Conservation (phyloP, 1,284 basidiomycete species). For the Taiwanofungus camphoratus region DNA sequence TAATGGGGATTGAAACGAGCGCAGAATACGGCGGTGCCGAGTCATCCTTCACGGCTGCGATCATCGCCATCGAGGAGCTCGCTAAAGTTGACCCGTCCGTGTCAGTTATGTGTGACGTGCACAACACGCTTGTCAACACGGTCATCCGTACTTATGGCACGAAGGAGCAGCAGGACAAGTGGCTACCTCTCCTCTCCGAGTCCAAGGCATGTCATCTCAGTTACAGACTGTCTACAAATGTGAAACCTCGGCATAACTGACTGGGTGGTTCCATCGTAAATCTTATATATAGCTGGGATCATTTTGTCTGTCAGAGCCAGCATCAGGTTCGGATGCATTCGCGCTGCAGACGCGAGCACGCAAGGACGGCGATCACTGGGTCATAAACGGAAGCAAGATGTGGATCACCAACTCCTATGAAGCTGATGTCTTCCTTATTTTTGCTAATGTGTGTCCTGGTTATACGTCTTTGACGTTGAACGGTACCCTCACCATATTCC, state of each 20-base stretch:
- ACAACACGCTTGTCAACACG: conserved; percentile 98
- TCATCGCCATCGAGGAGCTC: conserved; percentile 96
- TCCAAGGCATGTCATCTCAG: conserved; percentile 51
- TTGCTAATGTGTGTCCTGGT: conserved; percentile 77
- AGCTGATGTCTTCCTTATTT: conserved; percentile 91
- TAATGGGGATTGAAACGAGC: conserved; percentile 96
- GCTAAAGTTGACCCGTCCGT: conserved; percentile 96
- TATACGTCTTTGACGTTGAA: background rate
- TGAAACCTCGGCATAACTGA: no score
- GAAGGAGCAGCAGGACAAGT: conserved; percentile 83
- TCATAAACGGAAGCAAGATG: conserved; percentile 96
- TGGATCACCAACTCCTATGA: conserved; percentile 99
- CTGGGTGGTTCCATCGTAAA: no score
- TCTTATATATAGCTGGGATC: conserved; percentile 74
- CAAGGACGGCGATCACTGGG: conserved; percentile 80
- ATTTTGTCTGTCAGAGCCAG: conserved; percentile 93
- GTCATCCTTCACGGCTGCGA: conserved; percentile 90
- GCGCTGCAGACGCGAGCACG: conserved; percentile 90
- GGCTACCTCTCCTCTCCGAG: conserved; percentile 80
- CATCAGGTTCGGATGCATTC: conserved; percentile 95
- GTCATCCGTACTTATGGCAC: conserved; percentile 87
- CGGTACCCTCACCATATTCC: background rate
- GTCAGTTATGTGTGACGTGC: conserved; percentile 95
- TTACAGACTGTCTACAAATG: no score
- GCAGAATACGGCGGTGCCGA: conserved; percentile 84